phyloP scores from a whole-genome alignment of 768 basidiomycete genomes.

The Russula olivacea region DNA sequence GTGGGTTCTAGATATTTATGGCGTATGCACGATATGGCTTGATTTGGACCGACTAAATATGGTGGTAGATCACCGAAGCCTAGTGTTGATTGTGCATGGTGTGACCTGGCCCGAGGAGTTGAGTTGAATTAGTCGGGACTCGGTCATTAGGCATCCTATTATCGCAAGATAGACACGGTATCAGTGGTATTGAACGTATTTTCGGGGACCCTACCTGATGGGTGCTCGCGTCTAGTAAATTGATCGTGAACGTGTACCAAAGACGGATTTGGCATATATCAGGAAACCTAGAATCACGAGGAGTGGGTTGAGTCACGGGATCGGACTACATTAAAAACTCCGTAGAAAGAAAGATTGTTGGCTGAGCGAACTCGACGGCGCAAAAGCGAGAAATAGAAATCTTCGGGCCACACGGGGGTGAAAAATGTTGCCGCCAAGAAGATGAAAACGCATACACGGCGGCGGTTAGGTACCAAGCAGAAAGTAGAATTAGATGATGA shows the following conservation, averaged over 20 bases:
- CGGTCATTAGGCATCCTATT: not conserved
- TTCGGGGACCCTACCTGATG: too few relatives aligned
- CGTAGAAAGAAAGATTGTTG: not conserved
- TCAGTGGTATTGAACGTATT: too few relatives aligned
- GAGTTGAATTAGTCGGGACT: not conserved
- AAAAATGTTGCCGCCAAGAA: too few relatives aligned
- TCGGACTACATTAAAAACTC: not conserved
- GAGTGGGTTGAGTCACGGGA: not conserved
- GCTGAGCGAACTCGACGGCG: not conserved
- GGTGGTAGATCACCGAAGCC: not conserved
- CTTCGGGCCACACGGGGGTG: too few relatives aligned
- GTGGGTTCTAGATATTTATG: not conserved
- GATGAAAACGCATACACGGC: not conserved
- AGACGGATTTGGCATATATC: not conserved
- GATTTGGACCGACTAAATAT: not conserved
- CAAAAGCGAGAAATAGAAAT: not conserved
- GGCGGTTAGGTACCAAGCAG: too few relatives aligned
- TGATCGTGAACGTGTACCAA: too few relatives aligned
- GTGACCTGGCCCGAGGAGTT: not conserved
- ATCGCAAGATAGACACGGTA: not conserved
- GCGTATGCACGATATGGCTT: not conserved
- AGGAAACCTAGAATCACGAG: not conserved
- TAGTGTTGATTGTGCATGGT: not conserved
- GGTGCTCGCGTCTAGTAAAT: too few relatives aligned
- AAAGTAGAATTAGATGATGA: too few relatives aligned